These are phyloP conservation scores for Alternaria hordeiaustralica DNA, from an alignment of 2,329 filamentous ascomycete species.

Conservation along the genomic window DNA sequence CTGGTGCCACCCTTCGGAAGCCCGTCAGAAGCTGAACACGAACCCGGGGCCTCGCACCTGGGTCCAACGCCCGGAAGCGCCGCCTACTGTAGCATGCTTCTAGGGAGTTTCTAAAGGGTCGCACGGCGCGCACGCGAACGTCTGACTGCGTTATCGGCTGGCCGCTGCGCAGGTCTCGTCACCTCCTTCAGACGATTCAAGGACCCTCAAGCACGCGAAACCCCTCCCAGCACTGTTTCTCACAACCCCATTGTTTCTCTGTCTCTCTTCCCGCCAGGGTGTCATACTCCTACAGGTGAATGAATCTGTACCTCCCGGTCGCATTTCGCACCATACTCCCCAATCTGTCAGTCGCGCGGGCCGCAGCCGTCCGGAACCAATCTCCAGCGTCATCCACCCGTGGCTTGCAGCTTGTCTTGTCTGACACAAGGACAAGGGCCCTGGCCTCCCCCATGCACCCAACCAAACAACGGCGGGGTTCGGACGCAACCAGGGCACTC, in stretches of 20 bases:
- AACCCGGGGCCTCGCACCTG: conserved; percentile 26
- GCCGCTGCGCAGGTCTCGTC: background rate
- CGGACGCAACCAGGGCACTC: conserved; percentile 7
- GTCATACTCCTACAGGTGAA: background rate
- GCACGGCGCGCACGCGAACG: conserved; percentile 6
- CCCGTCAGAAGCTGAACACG: conserved; percentile 13
- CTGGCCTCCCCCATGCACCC: background rate
- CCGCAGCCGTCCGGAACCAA: conserved; percentile 13
- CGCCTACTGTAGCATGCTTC: conserved; percentile 10
- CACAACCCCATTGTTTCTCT: background rate
- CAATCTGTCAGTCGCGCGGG: conserved; percentile 11
- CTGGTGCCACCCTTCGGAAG: conserved; percentile 6
- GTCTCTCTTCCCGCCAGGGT: background rate
- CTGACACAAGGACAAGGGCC: conserved; percentile 14
- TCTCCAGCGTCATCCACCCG: background rate
- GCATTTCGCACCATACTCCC: conserved; percentile 15
- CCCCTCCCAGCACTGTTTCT: background rate
- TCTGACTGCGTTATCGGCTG: background rate
- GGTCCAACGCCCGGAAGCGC: conserved; percentile 14
- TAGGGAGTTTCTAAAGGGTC: conserved; percentile 12
- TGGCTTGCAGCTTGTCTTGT: conserved; percentile 6
- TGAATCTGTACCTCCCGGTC: background rate
- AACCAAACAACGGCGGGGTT: conserved; percentile 20
- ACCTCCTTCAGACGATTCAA: background rate
- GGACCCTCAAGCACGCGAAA: background rate